Base-by-base conservation (phyloP, 139 green algal species). In the Coccomyxa sp. region DNA sequence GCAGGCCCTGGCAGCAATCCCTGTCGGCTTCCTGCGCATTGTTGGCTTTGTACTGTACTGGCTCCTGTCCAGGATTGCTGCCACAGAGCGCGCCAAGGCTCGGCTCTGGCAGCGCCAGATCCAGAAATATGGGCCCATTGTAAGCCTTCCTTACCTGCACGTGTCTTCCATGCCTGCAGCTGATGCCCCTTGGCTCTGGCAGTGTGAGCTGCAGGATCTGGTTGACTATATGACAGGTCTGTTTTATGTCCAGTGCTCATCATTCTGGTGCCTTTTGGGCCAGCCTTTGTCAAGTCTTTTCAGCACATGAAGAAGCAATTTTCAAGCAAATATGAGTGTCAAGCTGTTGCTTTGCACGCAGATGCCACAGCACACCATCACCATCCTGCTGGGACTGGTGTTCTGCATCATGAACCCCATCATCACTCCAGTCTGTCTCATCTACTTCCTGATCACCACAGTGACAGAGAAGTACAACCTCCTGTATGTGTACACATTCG, bases 321-420 rank as follows among this genome's bases (percentile, higher is more conserved):
- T n/a, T n/a, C n/a, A n/a, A n/a, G n/a, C n/a, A n/a, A n/a, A n/a
- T n/a, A n/a, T n/a, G n/a, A n/a, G n/a, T n/a, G n/a, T n/a, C n/a
- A n/a, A n/a, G n/a, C n/a, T n/a, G n/a, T n/a, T n/a, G n/a, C n/a
- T n/a, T n/a, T n/a, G n/a, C n/a, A n/a, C n/a, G 39, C 55, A 83
- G 29, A 64, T 91, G 16, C 82, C 90, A 27, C 74, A 89, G 68
- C 84, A 94, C 86, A 90, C 82, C 71, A 86, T 95, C 3, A 77
- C 76, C 34, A 74, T 95, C 22, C 80, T 95, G 54, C 83, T 95
- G 76, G 91, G 88, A 5, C 70, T 93, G 38, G 84, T 84, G 7
- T 96, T 90, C 82, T 89, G 81, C 72, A 83, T 79, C 74, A 90
- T 97, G 40, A 92, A 93, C 78, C 92, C 92, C 9, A 82, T 97